phyloP scores from a whole-genome alignment of 2,329 filamentous ascomycete species.

The Pyrenophora teres region DNA sequence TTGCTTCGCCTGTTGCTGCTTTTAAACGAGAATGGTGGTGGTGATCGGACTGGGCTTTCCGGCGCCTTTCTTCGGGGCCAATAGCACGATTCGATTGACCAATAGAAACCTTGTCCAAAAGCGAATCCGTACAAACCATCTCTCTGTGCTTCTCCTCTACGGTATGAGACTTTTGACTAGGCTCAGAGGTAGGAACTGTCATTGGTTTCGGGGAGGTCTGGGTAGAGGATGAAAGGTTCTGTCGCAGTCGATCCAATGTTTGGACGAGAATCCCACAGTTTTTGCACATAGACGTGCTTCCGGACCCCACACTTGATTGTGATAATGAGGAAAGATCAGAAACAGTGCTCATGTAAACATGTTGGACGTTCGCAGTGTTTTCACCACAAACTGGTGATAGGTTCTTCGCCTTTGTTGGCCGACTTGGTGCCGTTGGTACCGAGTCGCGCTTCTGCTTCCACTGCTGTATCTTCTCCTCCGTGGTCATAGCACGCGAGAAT shows the following conservation, averaged over 20 bases:
- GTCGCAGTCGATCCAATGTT: conserved; percentile 28
- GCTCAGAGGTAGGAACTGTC: not conserved
- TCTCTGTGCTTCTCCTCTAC: not conserved
- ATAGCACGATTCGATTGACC: not conserved
- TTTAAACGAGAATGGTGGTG: too few relatives aligned
- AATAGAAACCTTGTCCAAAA: not conserved
- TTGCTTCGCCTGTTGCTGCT: too few relatives aligned
- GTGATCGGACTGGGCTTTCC: too few relatives aligned
- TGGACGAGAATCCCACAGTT: conserved; percentile 34
- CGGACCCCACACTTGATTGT: not conserved
- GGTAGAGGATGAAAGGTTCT: conserved; percentile 15
- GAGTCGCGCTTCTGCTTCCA: conserved; percentile 18
- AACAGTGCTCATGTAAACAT: conserved; percentile 23
- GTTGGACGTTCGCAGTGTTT: conserved; percentile 8
- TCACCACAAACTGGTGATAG: conserved; percentile 28
- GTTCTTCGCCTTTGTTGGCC: not conserved
- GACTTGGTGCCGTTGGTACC: not conserved
- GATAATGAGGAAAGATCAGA: not conserved
- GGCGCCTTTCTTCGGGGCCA: too few relatives aligned
- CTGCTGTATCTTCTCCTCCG: conserved; percentile 26
- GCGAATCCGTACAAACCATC: not conserved
- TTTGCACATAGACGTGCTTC: conserved; percentile 16
- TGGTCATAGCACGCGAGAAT: conserved; percentile 33
- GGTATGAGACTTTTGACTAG: not conserved
- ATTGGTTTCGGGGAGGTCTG: not conserved